Evolutionary conservation across 2,329 filamentous ascomycete genomes (phyloP), one percentile per base, ranked within the genome.

Genomic region (Orbilia blumenaviensis): DNA sequence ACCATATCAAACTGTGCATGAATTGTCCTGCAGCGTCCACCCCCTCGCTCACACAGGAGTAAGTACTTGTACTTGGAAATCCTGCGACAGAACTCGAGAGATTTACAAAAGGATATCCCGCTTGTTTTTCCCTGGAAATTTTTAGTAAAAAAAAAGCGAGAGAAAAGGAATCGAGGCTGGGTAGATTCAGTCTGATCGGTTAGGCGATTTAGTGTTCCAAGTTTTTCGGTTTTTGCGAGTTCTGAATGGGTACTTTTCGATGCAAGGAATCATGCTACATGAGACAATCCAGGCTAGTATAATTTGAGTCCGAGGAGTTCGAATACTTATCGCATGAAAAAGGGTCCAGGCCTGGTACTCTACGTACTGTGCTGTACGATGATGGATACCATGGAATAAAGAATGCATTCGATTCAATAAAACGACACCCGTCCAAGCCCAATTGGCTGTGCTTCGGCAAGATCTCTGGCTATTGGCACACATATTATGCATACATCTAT

Each of bases 1-100:
- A 18, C 41, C 27, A 25, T 44, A n/a, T 62, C 62, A 66, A 66
- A 66, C 69, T 9, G 21, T 74, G 69, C 69, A 74, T 61, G 25
- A 54, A 10, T 14, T 38, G 50, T 42, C 16, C 58, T 72, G 60
- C 60, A 60, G 9, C 36, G 60, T 73, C 41, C 50, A 72, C 41
- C 16, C 25, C 14, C 14, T 71, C 52, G 54, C n/a, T n/a, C 54
- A 34, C 66, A 29, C 34, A 52, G 66, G 66, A 52, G 38, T 29
- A n/a, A n/a, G n/a, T n/a, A n/a, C n/a, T n/a, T n/a, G 42, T 23
- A 23, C 42, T 46, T 9, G 5, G 23, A 9, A 1, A 18, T 1
- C 44, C 36, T 14, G 32, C 14, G n/a, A 21, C 23, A 46, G 14
- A 16, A 2, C 52, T 38, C 12, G 7, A 25, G 7, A 5, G 32